Evolutionary conservation across 805 yeast species (phyloP).

Genomic region (Metschnikowia gelsemii): DNA sequence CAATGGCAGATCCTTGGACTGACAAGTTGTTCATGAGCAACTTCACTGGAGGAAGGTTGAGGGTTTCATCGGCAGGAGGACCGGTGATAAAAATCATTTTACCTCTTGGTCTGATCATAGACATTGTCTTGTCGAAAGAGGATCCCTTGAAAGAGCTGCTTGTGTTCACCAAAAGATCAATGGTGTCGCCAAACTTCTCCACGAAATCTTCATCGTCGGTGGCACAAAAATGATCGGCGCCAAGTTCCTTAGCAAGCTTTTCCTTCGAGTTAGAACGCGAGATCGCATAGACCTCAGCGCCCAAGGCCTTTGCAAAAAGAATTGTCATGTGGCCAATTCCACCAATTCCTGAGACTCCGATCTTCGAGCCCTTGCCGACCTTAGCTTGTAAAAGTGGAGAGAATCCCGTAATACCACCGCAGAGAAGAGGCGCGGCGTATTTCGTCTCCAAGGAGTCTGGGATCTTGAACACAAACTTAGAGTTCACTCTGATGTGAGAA

Average conservation of each 20-base stretch:
- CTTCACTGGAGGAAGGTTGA: constrained; percentile 11
- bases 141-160: constrained; percentile 22
- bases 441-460: constrained; percentile 18
- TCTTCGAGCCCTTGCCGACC: constrained; percentile 34
- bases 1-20: constrained; percentile 20
- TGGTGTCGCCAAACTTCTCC: constrained; percentile 11
- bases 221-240: constrained; percentile 45
- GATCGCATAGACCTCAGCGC: constrained; percentile 60
- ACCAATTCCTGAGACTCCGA: constrained; percentile 64
- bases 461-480: constrained; percentile 21
- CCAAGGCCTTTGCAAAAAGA: constrained; percentile 58
- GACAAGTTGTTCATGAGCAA: constrained; percentile 17
- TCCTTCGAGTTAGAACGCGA: constrained; percentile 52
- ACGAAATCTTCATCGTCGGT: constrained; percentile 25
- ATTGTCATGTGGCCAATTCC: constrained; percentile 69
- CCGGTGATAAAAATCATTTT: constrained; percentile 20
- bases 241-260: constrained; percentile 51
- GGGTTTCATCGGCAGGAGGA: constrained; percentile 15
- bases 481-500: constrained; percentile 18
- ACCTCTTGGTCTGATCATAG: constrained; percentile 19
- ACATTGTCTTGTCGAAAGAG: constrained; percentile 16
- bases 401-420: constrained; percentile 25
- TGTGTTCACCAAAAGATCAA: constrained; percentile 20
- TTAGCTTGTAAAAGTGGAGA: constrained; percentile 23
- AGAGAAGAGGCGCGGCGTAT: constrained; percentile 22